Conservation (phyloP, 352 stramenopile genomes). For the Plasmopara muralis region DNA sequence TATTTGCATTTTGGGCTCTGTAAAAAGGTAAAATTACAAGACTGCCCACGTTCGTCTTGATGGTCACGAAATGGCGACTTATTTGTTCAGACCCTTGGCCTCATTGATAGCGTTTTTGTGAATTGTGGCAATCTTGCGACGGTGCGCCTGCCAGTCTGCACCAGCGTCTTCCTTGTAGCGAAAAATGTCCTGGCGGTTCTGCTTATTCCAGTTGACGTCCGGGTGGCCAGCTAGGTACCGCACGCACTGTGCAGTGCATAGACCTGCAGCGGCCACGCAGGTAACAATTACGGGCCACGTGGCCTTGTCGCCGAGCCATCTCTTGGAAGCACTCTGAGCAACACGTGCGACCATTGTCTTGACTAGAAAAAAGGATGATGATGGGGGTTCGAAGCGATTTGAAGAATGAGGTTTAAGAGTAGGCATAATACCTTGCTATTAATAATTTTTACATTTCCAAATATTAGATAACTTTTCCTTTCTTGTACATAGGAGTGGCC, state of each 20-base stretch:
- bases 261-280: slow-evolving; percentile 48
- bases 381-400: slow-evolving; percentile 41
- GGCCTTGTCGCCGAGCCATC: slow-evolving; percentile 69
- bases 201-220: slow-evolving; percentile 76
- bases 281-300: slow-evolving; percentile 73
- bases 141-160: slow-evolving; percentile 69
- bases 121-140: slow-evolving; percentile 55
- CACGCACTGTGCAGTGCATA: slow-evolving; percentile 71
- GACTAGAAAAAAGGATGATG: slow-evolving; percentile 9
- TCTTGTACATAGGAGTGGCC: no score
- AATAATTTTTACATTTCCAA: no score
- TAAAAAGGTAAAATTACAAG: slow-evolving; percentile 27
- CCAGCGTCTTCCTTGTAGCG: slow-evolving; percentile 57
- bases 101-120: slow-evolving; percentile 80
- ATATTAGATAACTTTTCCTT: no score
- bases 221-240: slow-evolving; percentile 63
- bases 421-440: background rate
- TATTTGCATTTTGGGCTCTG: background rate
- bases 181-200: slow-evolving; percentile 66
- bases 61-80: slow-evolving; percentile 10
- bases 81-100: slow-evolving; percentile 61
- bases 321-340: slow-evolving; percentile 45
- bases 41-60: background rate
- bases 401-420: slow-evolving; percentile 41
- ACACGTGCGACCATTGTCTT: slow-evolving; percentile 50